Evolutionary conservation across 179 eudicot species (phyloP), one percentile per base, ranked within the genome.

Genomic region (Beta lomatogona): DNA sequence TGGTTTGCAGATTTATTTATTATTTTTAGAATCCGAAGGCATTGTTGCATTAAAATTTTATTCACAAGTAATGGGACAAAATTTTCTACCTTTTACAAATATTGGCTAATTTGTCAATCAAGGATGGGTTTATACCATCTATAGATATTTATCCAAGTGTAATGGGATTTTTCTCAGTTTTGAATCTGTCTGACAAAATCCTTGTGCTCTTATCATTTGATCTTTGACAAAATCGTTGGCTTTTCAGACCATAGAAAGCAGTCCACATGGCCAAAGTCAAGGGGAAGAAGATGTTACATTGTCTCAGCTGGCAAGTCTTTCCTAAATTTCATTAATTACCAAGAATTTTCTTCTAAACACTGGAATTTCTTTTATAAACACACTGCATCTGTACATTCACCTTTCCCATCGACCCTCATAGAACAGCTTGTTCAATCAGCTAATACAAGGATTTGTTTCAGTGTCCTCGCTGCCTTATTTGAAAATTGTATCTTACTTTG

Each of bases 201-300:
- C 52, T 52, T 53, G 63, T 57, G 19, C 59, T 55, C 72, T 25
- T 16, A 15, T 66, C 81, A 85, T 90, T 86, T 50, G n/a, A 66
- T 63, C 71, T 67, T 71, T 73, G 77, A 71, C 36, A 46, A 58
- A 25, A 63, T 72, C 63, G 68, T 36, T 77, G 68, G 57, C 65
- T 44, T 82, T 78, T 15, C 92, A 89, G 94, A 88, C 89, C 79
- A 87, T 91, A 82, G 92, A 91, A 86, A 89, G 94, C 90, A 91
- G 92, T 82, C 80, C 91, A 41, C 55, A 79, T 77, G 90, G 89
- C 72, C 84, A 82, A 71, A 77, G 58, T 77, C 90, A 82, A 77
- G 91, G 87, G 74, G 80, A 83, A 82, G 94, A 91, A 78, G 92
- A 88, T 44, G 92, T 90, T 64, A 82, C 86, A 64, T 78, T 91